A percentile compares a stretch with the other conserved stretches of the same genome.
Evolutionary conservation across 371 early-diverging fungal species (phyloP).

Genomic region (Thermomucor indicae-seudaticae): DNA sequence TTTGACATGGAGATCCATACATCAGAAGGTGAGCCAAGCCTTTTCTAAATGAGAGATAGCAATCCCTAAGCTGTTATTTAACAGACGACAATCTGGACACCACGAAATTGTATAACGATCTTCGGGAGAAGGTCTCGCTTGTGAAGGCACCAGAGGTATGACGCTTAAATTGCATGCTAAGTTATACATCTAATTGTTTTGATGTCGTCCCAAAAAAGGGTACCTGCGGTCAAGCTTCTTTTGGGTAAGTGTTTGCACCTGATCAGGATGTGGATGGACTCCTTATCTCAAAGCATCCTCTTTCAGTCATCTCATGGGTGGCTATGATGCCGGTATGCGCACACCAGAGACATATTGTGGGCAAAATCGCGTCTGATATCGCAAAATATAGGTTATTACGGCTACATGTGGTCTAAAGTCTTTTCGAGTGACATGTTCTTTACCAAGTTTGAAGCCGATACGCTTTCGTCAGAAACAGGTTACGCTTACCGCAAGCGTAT

Average conservation of each 20-base stretch:
- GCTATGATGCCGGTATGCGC: conserved; percentile 68
- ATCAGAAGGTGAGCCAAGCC: conserved; percentile 22
- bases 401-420: conserved; percentile 76
- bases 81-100: conserved; percentile 51
- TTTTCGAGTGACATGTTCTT: conserved; percentile 85
- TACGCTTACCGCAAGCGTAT: conserved; percentile 61
- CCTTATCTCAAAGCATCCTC: background rate
- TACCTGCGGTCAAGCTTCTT: conserved; percentile 47
- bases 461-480: conserved; percentile 52
- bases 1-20: conserved; percentile 76
- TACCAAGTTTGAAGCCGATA: conserved; percentile 65
- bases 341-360: background rate
- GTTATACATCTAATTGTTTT: background rate
- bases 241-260: conserved; percentile 32
- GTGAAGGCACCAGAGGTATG: conserved; percentile 46
- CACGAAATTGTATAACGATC: conserved; percentile 51
- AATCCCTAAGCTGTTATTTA: background rate
- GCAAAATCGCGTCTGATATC: background rate
- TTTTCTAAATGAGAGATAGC: background rate
- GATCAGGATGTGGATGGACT: background rate
- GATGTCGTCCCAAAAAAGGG: conserved; percentile 14
- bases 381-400: conserved; percentile 37
- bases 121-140: conserved; percentile 64
- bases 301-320: conserved; percentile 77
- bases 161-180: background rate